A percentile compares a stretch with the other conserved stretches of the same genome.
phyloP scores from a whole-genome alignment of 495 filamentous ascomycete species.

The Achaetomiella virescens region DNA sequence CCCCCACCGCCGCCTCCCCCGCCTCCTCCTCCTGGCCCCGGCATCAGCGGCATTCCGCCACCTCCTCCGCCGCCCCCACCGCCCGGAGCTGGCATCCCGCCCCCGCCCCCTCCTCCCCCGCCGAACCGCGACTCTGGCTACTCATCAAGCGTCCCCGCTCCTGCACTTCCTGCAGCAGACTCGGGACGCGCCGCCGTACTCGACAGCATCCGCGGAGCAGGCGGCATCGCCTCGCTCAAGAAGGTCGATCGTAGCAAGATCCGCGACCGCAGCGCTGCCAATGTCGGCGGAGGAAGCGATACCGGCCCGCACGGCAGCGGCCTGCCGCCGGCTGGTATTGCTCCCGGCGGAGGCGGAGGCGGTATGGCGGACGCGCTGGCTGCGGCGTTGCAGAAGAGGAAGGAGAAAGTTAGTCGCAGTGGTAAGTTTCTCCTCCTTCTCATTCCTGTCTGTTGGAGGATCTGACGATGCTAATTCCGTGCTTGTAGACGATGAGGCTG shows the following conservation, averaged over 20 bases:
- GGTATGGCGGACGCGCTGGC: constrained; percentile 79
- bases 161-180: constrained; percentile 47
- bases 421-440: constrained; percentile 55
- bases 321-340: constrained; percentile 44
- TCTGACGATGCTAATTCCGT: constrained; percentile 24
- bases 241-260: constrained; percentile 75
- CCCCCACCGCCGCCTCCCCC: constrained; percentile 27
- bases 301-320: constrained; percentile 52
- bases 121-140: constrained; percentile 59
- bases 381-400: constrained; percentile 68
- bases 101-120: constrained; percentile 65
- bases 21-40: constrained; percentile 28
- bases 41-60: constrained; percentile 32
- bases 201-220: constrained; percentile 73
- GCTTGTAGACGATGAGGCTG: constrained; percentile 65
- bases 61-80: constrained; percentile 53
- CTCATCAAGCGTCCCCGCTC: constrained; percentile 51
- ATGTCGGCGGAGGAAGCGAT: constrained; percentile 49
- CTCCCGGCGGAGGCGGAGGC: constrained; percentile 43
- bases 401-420: constrained; percentile 82
- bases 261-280: constrained; percentile 70
- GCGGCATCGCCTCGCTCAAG: constrained; percentile 66
- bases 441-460: not conserved
- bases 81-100: constrained; percentile 39
- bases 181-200: constrained; percentile 59